Evolutionary conservation across 2,329 filamentous ascomycete genomes (phyloP).

Genomic region (Knufia fluminis): DNA sequence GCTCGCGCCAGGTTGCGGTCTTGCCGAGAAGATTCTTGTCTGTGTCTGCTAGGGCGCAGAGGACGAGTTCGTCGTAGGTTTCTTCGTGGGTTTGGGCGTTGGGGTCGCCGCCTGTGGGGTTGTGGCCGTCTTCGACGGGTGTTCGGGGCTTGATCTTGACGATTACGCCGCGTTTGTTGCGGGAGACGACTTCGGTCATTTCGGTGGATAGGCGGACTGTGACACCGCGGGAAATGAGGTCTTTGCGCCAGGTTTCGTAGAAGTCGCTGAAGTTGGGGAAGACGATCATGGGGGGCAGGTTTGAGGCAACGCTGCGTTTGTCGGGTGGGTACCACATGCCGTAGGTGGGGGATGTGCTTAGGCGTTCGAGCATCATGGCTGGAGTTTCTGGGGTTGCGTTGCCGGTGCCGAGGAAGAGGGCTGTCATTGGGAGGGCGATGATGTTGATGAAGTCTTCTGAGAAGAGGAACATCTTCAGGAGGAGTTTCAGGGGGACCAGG

Average conservation of each 20-base stretch:
- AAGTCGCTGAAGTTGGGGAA: slow-evolving; percentile 52
- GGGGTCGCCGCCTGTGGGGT: slow-evolving; percentile 14
- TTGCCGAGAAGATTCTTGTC: slow-evolving; percentile 45
- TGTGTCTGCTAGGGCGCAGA: slow-evolving; percentile 48
- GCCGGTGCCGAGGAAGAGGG: slow-evolving; percentile 64
- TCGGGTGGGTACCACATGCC: slow-evolving; percentile 52
- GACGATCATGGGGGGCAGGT: slow-evolving; percentile 49
- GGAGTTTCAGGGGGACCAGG: slow-evolving; percentile 50
- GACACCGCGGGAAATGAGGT: slow-evolving; percentile 45
- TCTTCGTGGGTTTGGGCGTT: slow-evolving; percentile 33
- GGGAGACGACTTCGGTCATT: slow-evolving; percentile 40
- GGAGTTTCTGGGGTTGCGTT: slow-evolving; percentile 66
- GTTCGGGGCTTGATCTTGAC: slow-evolving; percentile 29
- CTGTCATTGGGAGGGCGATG: slow-evolving; percentile 62
- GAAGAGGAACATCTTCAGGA: slow-evolving; percentile 61
- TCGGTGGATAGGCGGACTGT: slow-evolving; percentile 47
- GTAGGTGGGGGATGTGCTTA: slow-evolving; percentile 52
- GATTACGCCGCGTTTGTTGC: slow-evolving; percentile 43
- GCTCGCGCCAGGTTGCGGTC: slow-evolving; percentile 51
- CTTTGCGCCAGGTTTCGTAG: slow-evolving; percentile 47
- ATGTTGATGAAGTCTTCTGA: slow-evolving; percentile 61
- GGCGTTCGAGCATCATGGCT: slow-evolving; percentile 54
- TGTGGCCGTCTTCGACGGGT: slow-evolving; percentile 17
- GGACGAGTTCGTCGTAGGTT: slow-evolving; percentile 49
- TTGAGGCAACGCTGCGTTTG: slow-evolving; percentile 40